Conservation (phyloP, 2,329 filamentous ascomycete genomes). For the Seiridium unicorne region DNA sequence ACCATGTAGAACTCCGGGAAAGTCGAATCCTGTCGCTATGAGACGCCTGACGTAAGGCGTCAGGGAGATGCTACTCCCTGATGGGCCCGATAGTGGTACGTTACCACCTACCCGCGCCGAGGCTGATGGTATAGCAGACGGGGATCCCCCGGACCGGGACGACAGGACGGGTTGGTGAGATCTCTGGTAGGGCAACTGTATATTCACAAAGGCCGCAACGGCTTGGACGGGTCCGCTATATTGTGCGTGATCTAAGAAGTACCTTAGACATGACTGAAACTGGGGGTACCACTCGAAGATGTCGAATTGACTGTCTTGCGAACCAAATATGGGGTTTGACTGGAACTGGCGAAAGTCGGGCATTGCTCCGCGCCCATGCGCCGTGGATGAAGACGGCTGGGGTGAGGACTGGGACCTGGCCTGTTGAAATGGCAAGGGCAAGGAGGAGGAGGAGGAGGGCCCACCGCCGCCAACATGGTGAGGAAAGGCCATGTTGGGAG, state of each 20-base stretch:
- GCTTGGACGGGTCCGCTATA: constrained; percentile 81
- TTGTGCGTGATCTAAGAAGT: constrained; percentile 90
- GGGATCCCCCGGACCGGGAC: constrained; percentile 32
- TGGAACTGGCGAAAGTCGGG: constrained; percentile 16
- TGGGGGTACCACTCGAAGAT: constrained; percentile 92
- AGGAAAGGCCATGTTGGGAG: constrained; percentile 22
- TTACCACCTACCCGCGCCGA: constrained; percentile 23
- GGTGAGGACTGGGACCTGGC: constrained; percentile 19
- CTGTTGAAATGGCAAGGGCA: constrained; percentile 21
- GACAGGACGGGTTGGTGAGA: constrained; percentile 41
- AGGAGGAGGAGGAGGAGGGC: constrained; percentile 13
- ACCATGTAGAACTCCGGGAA: constrained; percentile 80
- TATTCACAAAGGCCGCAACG: constrained; percentile 87
- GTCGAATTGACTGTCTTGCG: constrained; percentile 54
- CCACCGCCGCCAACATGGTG: constrained; percentile 17
- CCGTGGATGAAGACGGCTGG: constrained; percentile 19
- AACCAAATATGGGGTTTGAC: constrained; percentile 19
- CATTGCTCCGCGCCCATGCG: constrained; percentile 16
- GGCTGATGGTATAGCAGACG: constrained; percentile 30
- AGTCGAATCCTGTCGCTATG: constrained; percentile 89
- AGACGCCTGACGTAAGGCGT: constrained; percentile 88
- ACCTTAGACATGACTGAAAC: constrained; percentile 85
- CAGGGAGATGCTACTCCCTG: constrained; percentile 58
- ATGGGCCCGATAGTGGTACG: constrained; percentile 23
- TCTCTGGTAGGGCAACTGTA: constrained; percentile 83